Conservation (phyloP, 208 protist species). For the Vickermania spadyakhi region DNA sequence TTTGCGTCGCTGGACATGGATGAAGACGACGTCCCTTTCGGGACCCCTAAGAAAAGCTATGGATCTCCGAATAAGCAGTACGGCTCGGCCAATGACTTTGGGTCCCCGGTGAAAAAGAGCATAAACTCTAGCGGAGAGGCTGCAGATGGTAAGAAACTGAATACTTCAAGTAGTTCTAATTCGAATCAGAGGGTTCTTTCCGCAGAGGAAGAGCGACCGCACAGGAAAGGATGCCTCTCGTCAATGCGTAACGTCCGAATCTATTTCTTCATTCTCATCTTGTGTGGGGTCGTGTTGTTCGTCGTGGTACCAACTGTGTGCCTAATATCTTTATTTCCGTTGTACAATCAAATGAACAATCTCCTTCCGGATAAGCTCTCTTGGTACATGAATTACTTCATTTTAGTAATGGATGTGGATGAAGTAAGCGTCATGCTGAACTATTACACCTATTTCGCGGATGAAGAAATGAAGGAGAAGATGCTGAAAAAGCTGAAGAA, state of each 20-base stretch:
- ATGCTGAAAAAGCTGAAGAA: neutral
- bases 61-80: neutral
- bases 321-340: neutral
- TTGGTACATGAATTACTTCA: slow-evolving; percentile 1
- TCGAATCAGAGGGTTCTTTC: neutral
- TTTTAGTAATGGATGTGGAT: neutral
- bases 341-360: neutral
- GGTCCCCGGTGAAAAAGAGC: neutral
- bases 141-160: neutral
- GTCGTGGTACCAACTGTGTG: neutral
- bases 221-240: neutral
- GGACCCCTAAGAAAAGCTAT: neutral
- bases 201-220: neutral
- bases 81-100: neutral
- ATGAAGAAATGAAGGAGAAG: neutral
- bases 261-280: neutral
- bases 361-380: neutral
- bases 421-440: neutral
- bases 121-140: neutral
- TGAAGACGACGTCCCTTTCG: neutral
- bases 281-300: neutral
- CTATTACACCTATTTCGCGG: slow-evolving; percentile 1
- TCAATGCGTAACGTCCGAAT: neutral
- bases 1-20: too few species aligned
- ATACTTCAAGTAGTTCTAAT: neutral